Base-by-base conservation (phyloP, 805 yeast species). In the Candida vaughaniae region DNA sequence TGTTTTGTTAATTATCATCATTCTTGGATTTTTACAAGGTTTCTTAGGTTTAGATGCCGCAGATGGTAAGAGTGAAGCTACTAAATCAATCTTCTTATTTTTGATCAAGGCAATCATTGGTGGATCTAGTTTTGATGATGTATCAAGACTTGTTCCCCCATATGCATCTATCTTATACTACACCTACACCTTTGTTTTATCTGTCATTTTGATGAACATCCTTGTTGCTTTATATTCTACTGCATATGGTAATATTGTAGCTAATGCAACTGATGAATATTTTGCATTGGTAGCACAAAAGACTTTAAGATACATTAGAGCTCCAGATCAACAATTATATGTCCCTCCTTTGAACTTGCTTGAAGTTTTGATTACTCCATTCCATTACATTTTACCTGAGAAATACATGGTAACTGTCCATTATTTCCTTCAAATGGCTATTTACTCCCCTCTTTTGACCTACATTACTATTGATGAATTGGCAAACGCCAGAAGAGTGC, bases 21-120 rank as follows among this genome's bases (percentile, higher is more conserved):
- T 83, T 43, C 56, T 83, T 33, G 96, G 96, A 0, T 88, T 88
- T 60, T 63, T 86, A 38, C 96, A 88, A 56, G 95, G 95, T 0
- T 86, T 88, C 57, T 59, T 88, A 22, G 96, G 95, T 9, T 67
- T 88, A 37, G 96, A 88, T 60, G 82, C 85, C 25, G 84, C 95
- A 2, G 96, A 88, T 58, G 95, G 96, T 46, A 78, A 75, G 44
- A 68, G 83, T 40, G 93, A 87, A 47, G 82, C 85, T 17, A 85
- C 95, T 1, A 60, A 66, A 15, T 67, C 77, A 22, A 80, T 86
- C 34, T 58, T 86, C 30, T 63, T 77, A 7, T 80, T 82, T 12
- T 70, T 88, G 62, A 69, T 83, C 28, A 77, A 82, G 41, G 83
- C 93, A 0, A 77, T 89, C 6, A 67, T 88, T 41, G 88, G 89